Conservation (phyloP, 805 yeast species). For the Candida tallmaniae region DNA sequence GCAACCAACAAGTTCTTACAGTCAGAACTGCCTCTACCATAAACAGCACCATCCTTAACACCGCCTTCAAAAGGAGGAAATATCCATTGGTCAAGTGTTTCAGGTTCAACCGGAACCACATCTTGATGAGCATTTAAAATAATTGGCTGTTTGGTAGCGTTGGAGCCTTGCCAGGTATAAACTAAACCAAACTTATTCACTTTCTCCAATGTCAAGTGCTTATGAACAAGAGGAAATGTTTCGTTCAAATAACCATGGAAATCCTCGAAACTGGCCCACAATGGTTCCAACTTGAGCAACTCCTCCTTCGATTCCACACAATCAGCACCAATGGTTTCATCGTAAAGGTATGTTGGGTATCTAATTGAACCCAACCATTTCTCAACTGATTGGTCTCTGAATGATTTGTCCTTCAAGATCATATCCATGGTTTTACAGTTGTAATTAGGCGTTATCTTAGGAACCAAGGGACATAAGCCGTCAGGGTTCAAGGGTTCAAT, state of each 20-base stretch:
- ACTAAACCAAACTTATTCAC: slow-evolving; percentile 35
- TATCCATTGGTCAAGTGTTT: slow-evolving; percentile 35
- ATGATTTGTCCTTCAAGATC: slow-evolving; percentile 24
- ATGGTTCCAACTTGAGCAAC: slow-evolving; percentile 23
- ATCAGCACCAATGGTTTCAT: slow-evolving; percentile 26
- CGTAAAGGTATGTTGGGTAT: slow-evolving; percentile 30
- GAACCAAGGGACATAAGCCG: slow-evolving; percentile 31
- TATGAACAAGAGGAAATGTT: slow-evolving; percentile 30
- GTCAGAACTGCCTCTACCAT: slow-evolving; percentile 34
- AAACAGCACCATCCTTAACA: slow-evolving; percentile 26
- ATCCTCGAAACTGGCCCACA: slow-evolving; percentile 19
- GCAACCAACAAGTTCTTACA: slow-evolving; percentile 43
- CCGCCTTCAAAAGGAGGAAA: slow-evolving; percentile 35
- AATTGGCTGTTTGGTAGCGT: slow-evolving; percentile 30
- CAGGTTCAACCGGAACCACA: slow-evolving; percentile 38
- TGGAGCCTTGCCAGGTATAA: slow-evolving; percentile 35
- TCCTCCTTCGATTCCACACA: slow-evolving; percentile 20
- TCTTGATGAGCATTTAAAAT: slow-evolving; percentile 38
- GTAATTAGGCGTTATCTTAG: slow-evolving; percentile 26
- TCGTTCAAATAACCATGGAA: slow-evolving; percentile 28
- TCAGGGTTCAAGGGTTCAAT: slow-evolving; percentile 14
- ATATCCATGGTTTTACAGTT: slow-evolving; percentile 16
- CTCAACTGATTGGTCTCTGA: slow-evolving; percentile 17
- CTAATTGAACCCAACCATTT: slow-evolving; percentile 24
- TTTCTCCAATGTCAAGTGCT: slow-evolving; percentile 27